A percentile compares a stretch with the other conserved stretches of the same genome.
Evolutionary conservation across 2,329 filamentous ascomycete species (phyloP).

Genomic region (Calonectria pteridis): DNA sequence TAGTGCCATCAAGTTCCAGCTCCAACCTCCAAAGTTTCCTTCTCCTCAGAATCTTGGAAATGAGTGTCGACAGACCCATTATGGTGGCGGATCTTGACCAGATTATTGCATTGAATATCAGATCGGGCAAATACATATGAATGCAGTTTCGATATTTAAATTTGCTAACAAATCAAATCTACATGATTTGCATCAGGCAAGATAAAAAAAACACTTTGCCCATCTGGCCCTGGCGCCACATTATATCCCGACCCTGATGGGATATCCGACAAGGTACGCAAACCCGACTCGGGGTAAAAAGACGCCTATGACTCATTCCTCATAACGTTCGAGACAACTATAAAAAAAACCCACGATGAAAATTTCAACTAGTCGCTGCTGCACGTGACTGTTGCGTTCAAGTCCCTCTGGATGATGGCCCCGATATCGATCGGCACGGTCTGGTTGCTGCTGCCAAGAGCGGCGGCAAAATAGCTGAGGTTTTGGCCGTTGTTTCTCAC

Average conservation of each 20-base stretch:
- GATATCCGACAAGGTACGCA: background rate
- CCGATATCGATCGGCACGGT: constrained; percentile 66
- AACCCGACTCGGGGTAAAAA: constrained; percentile 8
- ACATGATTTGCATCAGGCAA: constrained; percentile 37
- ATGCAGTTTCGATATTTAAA: background rate
- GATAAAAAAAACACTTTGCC: constrained; percentile 48
- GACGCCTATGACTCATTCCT: background rate
- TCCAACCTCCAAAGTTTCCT: no score
- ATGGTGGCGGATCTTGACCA: no score
- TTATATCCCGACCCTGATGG: constrained; percentile 23
- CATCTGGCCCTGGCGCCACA: constrained; percentile 29
- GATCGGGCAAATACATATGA: background rate
- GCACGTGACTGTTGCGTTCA: constrained; percentile 47
- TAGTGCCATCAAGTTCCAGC: no score
- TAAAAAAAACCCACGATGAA: background rate
- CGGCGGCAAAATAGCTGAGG: constrained; percentile 68
- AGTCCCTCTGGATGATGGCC: constrained; percentile 53
- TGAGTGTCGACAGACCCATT: no score
- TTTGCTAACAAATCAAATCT: background rate
- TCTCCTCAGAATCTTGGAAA: no score
- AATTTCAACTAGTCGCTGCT: constrained; percentile 17
- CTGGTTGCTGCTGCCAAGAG: constrained; percentile 64
- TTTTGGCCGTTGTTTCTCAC: constrained; percentile 65
- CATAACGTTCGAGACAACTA: background rate
- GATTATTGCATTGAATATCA: no score